Conservation (phyloP, 768 basidiomycete genomes). For the Gymnopilus junonius region DNA sequence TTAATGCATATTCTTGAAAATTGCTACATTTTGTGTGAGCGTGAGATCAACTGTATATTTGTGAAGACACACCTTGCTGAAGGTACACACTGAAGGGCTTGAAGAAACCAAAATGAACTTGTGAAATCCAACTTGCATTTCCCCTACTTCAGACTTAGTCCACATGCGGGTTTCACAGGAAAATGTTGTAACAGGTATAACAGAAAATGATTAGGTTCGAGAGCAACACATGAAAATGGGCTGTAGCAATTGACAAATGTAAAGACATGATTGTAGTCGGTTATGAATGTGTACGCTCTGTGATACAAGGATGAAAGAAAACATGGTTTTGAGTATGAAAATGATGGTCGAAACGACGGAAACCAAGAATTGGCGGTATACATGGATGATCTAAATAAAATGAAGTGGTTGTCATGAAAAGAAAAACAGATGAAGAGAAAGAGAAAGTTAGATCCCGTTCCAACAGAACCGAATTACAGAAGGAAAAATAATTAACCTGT, state of each 20-base stretch:
- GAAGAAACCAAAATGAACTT: no score
- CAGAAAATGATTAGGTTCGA: neutral
- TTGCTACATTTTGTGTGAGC: conserved; percentile 1
- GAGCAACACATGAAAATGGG: neutral
- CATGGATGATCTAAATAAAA: conserved; percentile 1
- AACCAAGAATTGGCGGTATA: neutral
- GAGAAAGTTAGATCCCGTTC: neutral
- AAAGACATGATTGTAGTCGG: neutral
- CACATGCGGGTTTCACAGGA: neutral
- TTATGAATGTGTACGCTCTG: neutral
- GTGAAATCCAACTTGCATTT: neutral
- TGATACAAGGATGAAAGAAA: conserved; percentile 4
- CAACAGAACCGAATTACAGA: neutral
- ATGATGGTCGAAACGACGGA: neutral
- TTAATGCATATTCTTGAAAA: conserved; percentile 24
- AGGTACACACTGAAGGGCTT: no score
- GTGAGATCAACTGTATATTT: no score
- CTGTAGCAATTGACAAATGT: neutral
- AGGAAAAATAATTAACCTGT: neutral
- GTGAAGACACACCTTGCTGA: no score
- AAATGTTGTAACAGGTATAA: no score
- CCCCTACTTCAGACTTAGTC: neutral
- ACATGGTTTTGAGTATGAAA: neutral
- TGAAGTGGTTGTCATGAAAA: conserved; percentile 3
- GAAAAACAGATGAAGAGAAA: neutral